Percentiles rank a stretch among this genome's conserved stretches.
These are phyloP conservation scores for Dissophora globulifera DNA, from an alignment of 192 early-diverging fungal genomes.

Conservation along the genomic window DNA sequence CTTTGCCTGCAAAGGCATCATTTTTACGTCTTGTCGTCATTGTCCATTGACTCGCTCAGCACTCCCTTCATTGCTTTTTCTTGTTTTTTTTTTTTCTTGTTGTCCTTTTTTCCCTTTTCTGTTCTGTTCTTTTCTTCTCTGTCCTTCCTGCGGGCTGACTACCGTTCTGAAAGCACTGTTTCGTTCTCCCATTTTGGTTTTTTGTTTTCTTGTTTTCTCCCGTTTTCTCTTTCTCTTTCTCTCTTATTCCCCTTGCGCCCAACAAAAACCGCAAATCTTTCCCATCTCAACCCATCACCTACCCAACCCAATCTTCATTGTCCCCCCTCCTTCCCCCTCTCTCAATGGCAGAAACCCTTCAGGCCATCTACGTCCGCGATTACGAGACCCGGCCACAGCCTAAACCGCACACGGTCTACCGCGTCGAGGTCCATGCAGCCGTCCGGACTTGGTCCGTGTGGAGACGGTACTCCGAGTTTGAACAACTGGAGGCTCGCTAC, in stretches of 20 bases:
- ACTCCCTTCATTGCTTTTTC: too few species aligned
- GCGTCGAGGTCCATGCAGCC: conserved; percentile 78
- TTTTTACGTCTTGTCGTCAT: not conserved
- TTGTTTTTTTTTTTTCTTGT: too few species aligned
- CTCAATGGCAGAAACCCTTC: conserved; percentile 68
- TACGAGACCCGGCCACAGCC: conserved; percentile 62
- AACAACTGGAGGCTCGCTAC: conserved; percentile 72
- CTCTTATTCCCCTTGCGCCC: not conserved
- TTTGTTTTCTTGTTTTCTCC: not conserved
- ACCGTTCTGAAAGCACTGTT: too few species aligned
- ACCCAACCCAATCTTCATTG: conserved; percentile 12
- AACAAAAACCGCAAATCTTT: not conserved
- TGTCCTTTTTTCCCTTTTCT: not conserved
- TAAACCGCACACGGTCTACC: conserved; percentile 78
- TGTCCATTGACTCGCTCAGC: too few species aligned
- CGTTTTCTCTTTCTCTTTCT: not conserved
- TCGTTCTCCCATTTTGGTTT: not conserved
- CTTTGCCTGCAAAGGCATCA: too few species aligned
- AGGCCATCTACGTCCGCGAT: conserved; percentile 65
- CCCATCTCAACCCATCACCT: not conserved
- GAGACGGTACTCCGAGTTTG: conserved; percentile 89
- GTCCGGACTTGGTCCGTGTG: conserved; percentile 89
- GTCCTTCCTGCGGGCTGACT: too few species aligned
- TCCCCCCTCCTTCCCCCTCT: too few species aligned
- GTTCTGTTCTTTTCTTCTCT: conserved; percentile 1